Conservation (phyloP, 2,329 filamentous ascomycete species). For the Keithomyces neogunnii region DNA sequence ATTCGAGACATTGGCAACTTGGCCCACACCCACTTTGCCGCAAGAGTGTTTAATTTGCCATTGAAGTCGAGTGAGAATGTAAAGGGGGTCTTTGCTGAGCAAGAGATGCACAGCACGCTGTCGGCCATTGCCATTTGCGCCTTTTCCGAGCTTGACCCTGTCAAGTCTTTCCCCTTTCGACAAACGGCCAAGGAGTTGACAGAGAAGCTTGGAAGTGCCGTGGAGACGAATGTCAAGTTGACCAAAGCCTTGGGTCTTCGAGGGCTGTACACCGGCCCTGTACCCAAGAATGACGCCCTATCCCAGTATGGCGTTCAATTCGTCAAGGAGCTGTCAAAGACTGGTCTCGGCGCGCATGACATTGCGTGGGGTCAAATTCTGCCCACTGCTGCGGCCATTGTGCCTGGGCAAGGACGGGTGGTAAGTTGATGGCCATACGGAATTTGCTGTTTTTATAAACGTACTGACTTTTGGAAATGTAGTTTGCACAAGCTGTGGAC, state of each 20-base stretch:
- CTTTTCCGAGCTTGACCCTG: constrained; percentile 58
- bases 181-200: constrained; percentile 49
- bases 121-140: constrained; percentile 57
- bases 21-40: constrained; percentile 54
- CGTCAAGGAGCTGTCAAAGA: constrained; percentile 55
- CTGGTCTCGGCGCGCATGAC: constrained; percentile 53
- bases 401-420: constrained; percentile 63
- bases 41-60: constrained; percentile 55
- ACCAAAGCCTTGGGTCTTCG: constrained; percentile 28
- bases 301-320: constrained; percentile 56
- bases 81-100: constrained; percentile 46
- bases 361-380: constrained; percentile 65
- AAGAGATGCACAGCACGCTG: constrained; percentile 53
- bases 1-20: constrained; percentile 63
- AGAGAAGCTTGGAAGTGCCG: constrained; percentile 48
- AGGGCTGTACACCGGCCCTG: constrained; percentile 42
- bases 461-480: not conserved
- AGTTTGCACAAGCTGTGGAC: constrained; percentile 66
- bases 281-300: constrained; percentile 44
- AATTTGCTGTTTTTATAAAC: not conserved
- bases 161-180: constrained; percentile 56
- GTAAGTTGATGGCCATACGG: constrained; percentile 27
- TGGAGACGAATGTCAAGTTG: constrained; percentile 59
- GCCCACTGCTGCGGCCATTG: constrained; percentile 57
- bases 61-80: constrained; percentile 55